These are phyloP conservation scores for Stevia rebaudiana DNA, from an alignment of 140 eudicot genomes.

Conservation along the genomic window DNA sequence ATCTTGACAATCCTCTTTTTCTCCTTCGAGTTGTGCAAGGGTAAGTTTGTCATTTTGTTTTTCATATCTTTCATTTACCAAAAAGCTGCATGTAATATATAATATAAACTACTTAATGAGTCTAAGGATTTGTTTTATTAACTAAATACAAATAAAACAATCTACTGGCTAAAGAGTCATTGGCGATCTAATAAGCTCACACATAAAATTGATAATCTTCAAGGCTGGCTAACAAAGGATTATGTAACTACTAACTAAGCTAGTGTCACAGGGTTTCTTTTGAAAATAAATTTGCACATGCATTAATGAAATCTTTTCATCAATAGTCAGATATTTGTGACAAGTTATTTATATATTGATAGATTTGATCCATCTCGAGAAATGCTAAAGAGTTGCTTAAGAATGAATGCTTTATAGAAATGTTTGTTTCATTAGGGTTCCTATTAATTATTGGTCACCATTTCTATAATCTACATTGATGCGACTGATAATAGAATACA, in stretches of 20 bases:
- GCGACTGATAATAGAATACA: not conserved
- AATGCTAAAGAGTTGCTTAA: not conserved
- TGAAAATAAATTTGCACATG: not conserved
- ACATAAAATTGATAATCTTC: not conserved
- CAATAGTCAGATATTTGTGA: not conserved
- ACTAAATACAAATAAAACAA: not conserved
- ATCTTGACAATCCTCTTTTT: slow-evolving; percentile 75
- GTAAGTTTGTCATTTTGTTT: slow-evolving; percentile 32
- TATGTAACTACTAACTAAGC: not conserved
- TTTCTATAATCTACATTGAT: not conserved
- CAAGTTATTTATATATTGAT: not conserved
- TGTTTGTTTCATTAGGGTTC: not conserved
- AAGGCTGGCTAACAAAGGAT: not conserved
- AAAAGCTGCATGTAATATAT: slow-evolving; percentile 1
- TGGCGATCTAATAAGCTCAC: not conserved
- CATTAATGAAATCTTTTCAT: not conserved
- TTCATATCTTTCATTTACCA: slow-evolving; percentile 8
- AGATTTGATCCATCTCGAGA: not conserved
- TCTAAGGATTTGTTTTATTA: not conserved
- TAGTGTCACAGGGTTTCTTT: not conserved
- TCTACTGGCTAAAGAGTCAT: not conserved
- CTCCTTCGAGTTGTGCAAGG: slow-evolving; percentile 78
- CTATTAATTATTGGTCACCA: not conserved
- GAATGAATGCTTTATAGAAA: not conserved
- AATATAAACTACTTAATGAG: not conserved